Conservation (phyloP, 176 grass and related monocot species). For the Pontederia paniculata region DNA sequence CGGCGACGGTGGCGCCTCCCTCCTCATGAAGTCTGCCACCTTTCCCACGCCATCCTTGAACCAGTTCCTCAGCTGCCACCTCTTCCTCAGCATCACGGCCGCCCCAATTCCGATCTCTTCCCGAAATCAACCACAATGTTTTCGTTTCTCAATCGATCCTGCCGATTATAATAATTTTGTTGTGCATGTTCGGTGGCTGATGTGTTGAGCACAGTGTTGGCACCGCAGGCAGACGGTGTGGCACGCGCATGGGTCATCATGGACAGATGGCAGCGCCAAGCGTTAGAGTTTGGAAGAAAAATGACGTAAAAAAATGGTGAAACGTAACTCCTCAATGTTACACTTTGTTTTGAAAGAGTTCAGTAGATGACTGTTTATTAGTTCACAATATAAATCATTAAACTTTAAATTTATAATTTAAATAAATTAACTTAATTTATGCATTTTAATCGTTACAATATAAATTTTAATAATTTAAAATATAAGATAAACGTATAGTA, state of each 20-base stretch:
- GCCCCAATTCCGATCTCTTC: too few species aligned
- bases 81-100: constrained; percentile 20
- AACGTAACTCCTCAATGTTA: too few species aligned
- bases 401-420: too few species aligned
- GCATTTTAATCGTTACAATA: too few species aligned
- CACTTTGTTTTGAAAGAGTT: too few species aligned
- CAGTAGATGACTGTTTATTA: too few species aligned
- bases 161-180: neutral
- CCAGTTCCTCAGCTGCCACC: constrained; percentile 20
- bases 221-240: neutral
- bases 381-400: too few species aligned
- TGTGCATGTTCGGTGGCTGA: neutral
- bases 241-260: neutral
- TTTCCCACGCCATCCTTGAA: constrained; percentile 30
- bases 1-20: constrained; percentile 3
- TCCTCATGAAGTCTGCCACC: constrained; percentile 8
- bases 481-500: too few species aligned
- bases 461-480: too few species aligned
- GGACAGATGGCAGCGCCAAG: neutral
- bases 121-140: neutral
- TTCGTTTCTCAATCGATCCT: neutral
- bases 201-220: neutral
- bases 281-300: too few species aligned
- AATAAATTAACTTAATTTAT: too few species aligned
- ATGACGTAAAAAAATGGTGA: too few species aligned